phyloP scores from a whole-genome alignment of 768 basidiomycete genomes.

The Podaxis sp. region DNA sequence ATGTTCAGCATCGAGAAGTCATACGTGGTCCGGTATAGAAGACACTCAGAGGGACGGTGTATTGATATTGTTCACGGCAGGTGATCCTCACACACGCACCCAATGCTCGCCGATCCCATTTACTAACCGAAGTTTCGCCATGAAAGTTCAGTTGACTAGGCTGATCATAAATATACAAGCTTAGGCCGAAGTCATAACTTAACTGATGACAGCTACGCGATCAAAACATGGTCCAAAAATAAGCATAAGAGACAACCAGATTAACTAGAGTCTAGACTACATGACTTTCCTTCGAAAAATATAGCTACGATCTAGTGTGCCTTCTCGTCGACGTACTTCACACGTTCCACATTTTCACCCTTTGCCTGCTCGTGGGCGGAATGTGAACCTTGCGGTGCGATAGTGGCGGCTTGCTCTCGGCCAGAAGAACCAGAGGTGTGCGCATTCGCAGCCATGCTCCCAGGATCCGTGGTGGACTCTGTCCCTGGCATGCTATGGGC shows the following conservation, averaged over 20 bases:
- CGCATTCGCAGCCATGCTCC: neutral
- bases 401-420: neutral
- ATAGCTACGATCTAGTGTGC: neutral
- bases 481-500: neutral
- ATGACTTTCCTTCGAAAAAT: too few relatives aligned
- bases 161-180: neutral
- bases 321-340: neutral
- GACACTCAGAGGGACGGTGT: neutral
- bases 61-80: neutral
- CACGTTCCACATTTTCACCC: neutral
- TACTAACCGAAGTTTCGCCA: constrained; percentile 5
- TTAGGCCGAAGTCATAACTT: neutral
- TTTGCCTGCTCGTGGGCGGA: neutral
- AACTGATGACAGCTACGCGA: neutral
- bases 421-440: neutral
- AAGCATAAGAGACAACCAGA: neutral
- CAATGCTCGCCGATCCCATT: too few relatives aligned
- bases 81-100: neutral
- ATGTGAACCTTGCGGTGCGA: neutral
- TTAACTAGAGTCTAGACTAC: too few relatives aligned
- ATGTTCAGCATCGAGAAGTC: neutral
- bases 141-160: neutral
- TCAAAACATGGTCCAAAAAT: neutral
- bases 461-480: neutral
- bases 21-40: neutral